Percentiles rank a stretch among this genome's conserved stretches.
phyloP scores from a whole-genome alignment of 2,329 filamentous ascomycete species.

The Trichophaea hybrida region DNA sequence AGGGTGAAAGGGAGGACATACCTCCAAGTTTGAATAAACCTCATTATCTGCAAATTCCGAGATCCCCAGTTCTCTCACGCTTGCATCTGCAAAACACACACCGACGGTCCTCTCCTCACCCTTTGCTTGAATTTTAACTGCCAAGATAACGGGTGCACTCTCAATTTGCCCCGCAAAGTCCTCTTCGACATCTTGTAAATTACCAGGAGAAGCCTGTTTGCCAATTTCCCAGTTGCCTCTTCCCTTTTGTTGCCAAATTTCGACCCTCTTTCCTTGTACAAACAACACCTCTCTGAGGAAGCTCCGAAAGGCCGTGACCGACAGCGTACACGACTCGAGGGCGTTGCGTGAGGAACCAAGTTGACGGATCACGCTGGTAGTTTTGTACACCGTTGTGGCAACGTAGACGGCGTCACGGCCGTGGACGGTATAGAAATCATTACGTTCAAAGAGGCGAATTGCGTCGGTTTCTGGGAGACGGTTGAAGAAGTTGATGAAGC shows the following conservation, averaged over 20 bases:
- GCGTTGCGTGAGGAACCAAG: conserved; percentile 56
- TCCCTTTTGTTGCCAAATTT: conserved; percentile 67
- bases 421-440: conserved; percentile 92
- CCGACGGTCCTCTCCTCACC: conserved; percentile 78
- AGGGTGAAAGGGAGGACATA: conserved; percentile 5
- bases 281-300: conserved; percentile 91
- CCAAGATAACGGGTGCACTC: conserved; percentile 81
- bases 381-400: conserved; percentile 83
- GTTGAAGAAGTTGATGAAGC: conserved; percentile 94
- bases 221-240: conserved; percentile 83
- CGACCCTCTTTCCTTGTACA: conserved; percentile 74
- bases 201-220: conserved; percentile 89
- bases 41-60: conserved; percentile 99
- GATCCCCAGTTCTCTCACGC: conserved; percentile 84
- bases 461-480: conserved; percentile 60
- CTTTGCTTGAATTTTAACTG: conserved; percentile 84
- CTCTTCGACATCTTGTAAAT: conserved; percentile 92
- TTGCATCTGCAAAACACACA: conserved; percentile 95
- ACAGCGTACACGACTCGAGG: conserved; percentile 87
- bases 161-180: conserved; percentile 79
- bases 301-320: conserved; percentile 83
- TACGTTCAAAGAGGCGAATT: conserved; percentile 81
- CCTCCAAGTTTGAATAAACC: conserved; percentile 94
- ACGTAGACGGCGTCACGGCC: conserved; percentile 74
- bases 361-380: conserved; percentile 83